Evolutionary conservation across 2,329 filamentous ascomycete species (phyloP), one percentile per base, ranked within the genome.

Genomic region (Xylariaceae sp.): DNA sequence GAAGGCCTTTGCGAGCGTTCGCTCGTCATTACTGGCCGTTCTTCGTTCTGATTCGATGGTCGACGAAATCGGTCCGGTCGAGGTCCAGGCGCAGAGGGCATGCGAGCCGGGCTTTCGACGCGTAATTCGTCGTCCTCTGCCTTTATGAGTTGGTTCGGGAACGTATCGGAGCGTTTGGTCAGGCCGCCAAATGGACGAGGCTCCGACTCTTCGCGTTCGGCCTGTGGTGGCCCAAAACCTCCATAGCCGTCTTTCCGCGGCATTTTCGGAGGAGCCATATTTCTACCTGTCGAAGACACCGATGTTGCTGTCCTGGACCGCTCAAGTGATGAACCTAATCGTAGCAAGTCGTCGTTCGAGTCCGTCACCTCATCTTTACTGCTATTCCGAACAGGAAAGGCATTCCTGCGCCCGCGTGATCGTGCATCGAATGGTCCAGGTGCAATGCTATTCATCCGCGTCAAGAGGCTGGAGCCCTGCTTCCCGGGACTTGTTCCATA

Each of bases 371-470:
- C 47, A 37, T 56, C 55, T 36, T 48, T 53, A 48, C 54, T 58
- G 7, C 61, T 54, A n/a, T n/a, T n/a, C 37, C 57, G 62, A n/a
- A 56, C 55, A 4, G 65, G 56, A 23, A 67, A 66, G 1, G 64
- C 59, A 34, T 69, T 68, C 12, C 60, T 57, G n/a, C 54, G 55
- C 21, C 53, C 46, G 25, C 52, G 52, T 53, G 65, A 67, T 53
- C 67, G 65, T 51, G 59, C 66, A 52, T 82, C 79, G 55, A 88
- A 86, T 0, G 84, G 83, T 0, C 82, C 83, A 1, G 83, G 80
- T 1, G 79, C 74, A 57, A 87, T 83, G 7, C 70, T 75, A 54
- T 86, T 77, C 73, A 87, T 79, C 41, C 80, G 76, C 50, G 79
- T 74, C 55, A 85, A 58, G 22, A 88, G 57, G 29, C 60, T 70